Percentiles rank a stretch among this genome's conserved stretches.
Evolutionary conservation across 1,284 basidiomycete genomes (phyloP).

Genomic region (Trametes versicolor): DNA sequence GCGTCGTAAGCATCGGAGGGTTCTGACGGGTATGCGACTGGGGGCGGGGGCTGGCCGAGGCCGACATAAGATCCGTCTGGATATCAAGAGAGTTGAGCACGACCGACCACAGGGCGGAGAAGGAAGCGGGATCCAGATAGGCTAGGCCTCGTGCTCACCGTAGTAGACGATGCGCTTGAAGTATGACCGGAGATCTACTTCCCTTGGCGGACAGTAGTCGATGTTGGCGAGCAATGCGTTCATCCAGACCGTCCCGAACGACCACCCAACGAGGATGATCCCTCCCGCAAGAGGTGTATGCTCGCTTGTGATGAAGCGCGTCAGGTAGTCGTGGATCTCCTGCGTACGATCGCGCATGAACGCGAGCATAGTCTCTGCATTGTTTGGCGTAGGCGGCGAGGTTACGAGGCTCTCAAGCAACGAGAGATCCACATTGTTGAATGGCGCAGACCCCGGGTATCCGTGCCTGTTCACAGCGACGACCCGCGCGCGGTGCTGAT

Average conservation of each 20-base stretch:
- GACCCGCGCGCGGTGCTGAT: neutral
- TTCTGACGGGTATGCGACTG: neutral
- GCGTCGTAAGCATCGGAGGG: neutral
- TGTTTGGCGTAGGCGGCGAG: neutral
- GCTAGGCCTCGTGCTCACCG: no score
- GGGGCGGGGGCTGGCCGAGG: neutral
- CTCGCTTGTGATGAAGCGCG: constrained; percentile 68
- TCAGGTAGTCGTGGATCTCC: constrained; percentile 58
- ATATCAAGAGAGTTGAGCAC: no score
- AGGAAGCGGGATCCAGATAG: no score
- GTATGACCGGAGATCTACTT: constrained; percentile 8
- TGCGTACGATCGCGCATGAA: constrained; percentile 12
- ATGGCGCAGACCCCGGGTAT: neutral
- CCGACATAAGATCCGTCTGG: constrained; percentile 27
- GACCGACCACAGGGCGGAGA: no score
- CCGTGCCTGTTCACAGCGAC: neutral
- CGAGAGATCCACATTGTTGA: neutral
- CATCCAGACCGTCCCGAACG: constrained; percentile 30
- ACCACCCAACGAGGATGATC: constrained; percentile 41
- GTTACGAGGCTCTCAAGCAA: neutral
- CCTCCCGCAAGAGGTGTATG: constrained; percentile 64
- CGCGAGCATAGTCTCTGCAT: neutral
- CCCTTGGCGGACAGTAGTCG: constrained; percentile 10
- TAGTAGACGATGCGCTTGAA: neutral
- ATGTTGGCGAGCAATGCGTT: constrained; percentile 35